These are phyloP conservation scores for Saccharomycopsis amapae DNA, from an alignment of 805 yeast genomes.

Conservation along the genomic window DNA sequence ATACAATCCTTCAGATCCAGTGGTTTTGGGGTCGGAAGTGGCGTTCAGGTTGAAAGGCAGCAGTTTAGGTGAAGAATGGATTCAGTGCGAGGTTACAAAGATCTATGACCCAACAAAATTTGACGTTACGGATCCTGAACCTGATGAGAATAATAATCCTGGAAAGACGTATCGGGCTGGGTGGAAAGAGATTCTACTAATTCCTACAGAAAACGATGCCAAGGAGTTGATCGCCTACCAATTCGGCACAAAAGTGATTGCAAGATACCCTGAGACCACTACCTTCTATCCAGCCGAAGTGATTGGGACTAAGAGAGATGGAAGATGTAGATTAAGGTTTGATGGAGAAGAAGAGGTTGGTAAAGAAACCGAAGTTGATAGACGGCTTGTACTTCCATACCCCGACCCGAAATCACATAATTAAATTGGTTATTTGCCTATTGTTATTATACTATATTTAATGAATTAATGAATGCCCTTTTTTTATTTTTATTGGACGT, in stretches of 20 bases:
- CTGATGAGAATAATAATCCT: constrained; percentile 85
- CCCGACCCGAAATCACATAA: constrained; percentile 33
- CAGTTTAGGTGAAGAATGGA: constrained; percentile 78
- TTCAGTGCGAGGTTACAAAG: constrained; percentile 82
- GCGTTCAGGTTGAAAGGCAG: constrained; percentile 73
- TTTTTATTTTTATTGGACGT: not conserved
- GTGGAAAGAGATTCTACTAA: constrained; percentile 69
- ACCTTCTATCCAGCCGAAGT: constrained; percentile 95
- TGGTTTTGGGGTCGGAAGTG: constrained; percentile 68
- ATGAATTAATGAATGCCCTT: not conserved
- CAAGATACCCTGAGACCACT: constrained; percentile 95
- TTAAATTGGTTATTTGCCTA: not conserved
- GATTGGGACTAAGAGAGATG: constrained; percentile 65
- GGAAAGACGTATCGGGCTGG: constrained; percentile 81
- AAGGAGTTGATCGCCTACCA: constrained; percentile 47
- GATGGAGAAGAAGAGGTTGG: constrained; percentile 97
- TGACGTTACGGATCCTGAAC: constrained; percentile 97
- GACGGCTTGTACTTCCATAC: constrained; percentile 74
- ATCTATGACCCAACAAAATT: constrained; percentile 49
- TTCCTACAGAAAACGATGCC: constrained; percentile 48
- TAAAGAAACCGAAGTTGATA: constrained; percentile 87
- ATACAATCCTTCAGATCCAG: constrained; percentile 52
- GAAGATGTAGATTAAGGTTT: constrained; percentile 70
- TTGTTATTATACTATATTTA: not conserved
- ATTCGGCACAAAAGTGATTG: constrained; percentile 74